Evolutionary conservation across 2,329 filamentous ascomycete genomes (phyloP), one percentile per base, ranked within the genome.

Genomic region (Aspergillus pseudoviridinutans): DNA sequence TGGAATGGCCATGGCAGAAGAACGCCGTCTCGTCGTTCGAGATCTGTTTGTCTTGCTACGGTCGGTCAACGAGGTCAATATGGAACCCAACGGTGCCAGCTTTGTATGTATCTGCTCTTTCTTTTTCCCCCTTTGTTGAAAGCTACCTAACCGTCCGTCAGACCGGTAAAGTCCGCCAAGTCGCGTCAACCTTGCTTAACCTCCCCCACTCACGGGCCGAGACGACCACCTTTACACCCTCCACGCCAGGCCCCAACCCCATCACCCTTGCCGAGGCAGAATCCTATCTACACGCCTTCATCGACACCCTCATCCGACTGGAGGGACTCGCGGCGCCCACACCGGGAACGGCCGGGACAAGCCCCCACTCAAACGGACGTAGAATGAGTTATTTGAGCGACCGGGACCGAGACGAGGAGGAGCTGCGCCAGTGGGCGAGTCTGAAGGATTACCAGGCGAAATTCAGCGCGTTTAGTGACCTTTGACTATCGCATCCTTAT

Each of bases 81-180:
- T 95, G 81, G 91, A 96, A 71, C 84, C 84, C 9, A 87, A 86
- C 61, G 85, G 83, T 25, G 82, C 82, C 62, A 85, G 82, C 57
- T 84, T 87, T 66, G 84, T 87, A 80, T 76, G 82, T 79, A 1
- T 17, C 52, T 53, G 44, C 20, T 53, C 12, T n/a, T n/a, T n/a
- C n/a, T n/a, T n/a, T 6, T n/a, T 42, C n/a, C 14, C 25, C 12
- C 14, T 32, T 17, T 12, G 29, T 14, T 14, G 4, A n/a, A n/a
- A 25, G 47, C 9, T 49, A 27, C 54, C 56, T 55, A 46, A 60
- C 51, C 20, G 7, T 22, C 6, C 17, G 4, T 41, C 71, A 85
- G 83, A 91, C 90, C 67, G 86, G 86, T 77, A 95, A 96, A 78
- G 90, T 96, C 64, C 88, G 91, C 9, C 88, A 90, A 68, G 88